Evolutionary conservation across 2,329 filamentous ascomycete genomes (phyloP).

Genomic region (Cercospora canescens): DNA sequence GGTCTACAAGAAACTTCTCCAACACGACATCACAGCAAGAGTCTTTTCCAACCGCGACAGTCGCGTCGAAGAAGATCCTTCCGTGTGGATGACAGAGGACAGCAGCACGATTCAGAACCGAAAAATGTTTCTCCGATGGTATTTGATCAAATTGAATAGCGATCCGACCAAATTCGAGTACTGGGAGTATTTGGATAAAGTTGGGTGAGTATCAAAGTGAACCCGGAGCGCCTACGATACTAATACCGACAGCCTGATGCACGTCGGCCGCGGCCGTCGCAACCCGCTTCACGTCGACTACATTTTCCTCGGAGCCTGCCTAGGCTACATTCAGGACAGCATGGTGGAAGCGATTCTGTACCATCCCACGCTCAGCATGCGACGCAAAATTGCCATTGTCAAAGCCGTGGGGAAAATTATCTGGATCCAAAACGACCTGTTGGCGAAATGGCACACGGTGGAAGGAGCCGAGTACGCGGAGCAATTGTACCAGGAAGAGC

Average conservation of each 20-base stretch:
- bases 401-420: neutral
- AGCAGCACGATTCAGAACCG: neutral
- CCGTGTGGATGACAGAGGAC: neutral
- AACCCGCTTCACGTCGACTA: neutral
- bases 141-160: neutral
- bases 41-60: slow-evolving; percentile 65
- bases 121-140: neutral
- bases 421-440: neutral
- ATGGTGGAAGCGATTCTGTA: neutral
- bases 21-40: slow-evolving; percentile 78
- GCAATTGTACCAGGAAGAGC: neutral
- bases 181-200: neutral
- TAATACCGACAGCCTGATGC: neutral
- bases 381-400: neutral
- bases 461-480: neutral
- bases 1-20: slow-evolving; percentile 77
- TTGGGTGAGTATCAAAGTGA: neutral
- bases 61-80: slow-evolving; percentile 45
- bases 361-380: neutral
- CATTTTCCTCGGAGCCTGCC: neutral
- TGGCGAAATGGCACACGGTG: neutral
- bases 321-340: neutral
- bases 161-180: neutral
- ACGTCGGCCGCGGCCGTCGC: neutral
- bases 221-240: too few species aligned